Percentiles rank a stretch among this genome's conserved stretches.
phyloP scores from a whole-genome alignment of 805 yeast genomes.

The Candida jianshihensis region DNA sequence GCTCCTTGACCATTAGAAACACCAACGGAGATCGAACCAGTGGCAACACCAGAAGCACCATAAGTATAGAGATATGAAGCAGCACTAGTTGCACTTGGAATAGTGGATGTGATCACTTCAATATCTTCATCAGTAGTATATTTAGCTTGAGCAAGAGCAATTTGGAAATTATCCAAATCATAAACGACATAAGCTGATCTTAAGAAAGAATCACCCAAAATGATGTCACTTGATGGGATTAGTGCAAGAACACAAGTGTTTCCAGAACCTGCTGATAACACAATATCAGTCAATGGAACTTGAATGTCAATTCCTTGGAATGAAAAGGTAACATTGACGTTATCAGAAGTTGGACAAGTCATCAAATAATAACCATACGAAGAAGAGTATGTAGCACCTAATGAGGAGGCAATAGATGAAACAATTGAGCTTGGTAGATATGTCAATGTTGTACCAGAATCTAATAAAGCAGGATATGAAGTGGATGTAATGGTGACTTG shows the following conservation, averaged over 20 bases:
- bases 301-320: slow-evolving; percentile 53
- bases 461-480: slow-evolving; percentile 31
- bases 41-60: slow-evolving; percentile 3
- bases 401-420: slow-evolving; percentile 26
- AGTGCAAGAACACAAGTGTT: slow-evolving; percentile 41
- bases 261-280: slow-evolving; percentile 19
- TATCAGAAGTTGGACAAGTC: slow-evolving; percentile 32
- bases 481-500: slow-evolving; percentile 2
- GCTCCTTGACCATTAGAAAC: neutral
- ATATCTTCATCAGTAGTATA: slow-evolving; percentile 31
- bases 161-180: slow-evolving; percentile 39
- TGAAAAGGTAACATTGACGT: slow-evolving; percentile 34
- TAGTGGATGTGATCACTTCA: slow-evolving; percentile 35
- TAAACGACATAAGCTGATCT: slow-evolving; percentile 47
- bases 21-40: slow-evolving; percentile 8
- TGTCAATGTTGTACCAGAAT: slow-evolving; percentile 37
- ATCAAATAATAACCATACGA: slow-evolving; percentile 38
- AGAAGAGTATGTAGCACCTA: slow-evolving; percentile 39
- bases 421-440: slow-evolving; percentile 37
- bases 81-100: slow-evolving; percentile 49
- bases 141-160: slow-evolving; percentile 42
- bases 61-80: slow-evolving; percentile 38
- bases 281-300: slow-evolving; percentile 38
- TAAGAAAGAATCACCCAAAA: slow-evolving; percentile 49
- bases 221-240: slow-evolving; percentile 26